Percentiles rank a stretch among this genome's conserved stretches.
Evolutionary conservation across 352 stramenopile species (phyloP).

Genomic region (Phytophthora rubi): DNA sequence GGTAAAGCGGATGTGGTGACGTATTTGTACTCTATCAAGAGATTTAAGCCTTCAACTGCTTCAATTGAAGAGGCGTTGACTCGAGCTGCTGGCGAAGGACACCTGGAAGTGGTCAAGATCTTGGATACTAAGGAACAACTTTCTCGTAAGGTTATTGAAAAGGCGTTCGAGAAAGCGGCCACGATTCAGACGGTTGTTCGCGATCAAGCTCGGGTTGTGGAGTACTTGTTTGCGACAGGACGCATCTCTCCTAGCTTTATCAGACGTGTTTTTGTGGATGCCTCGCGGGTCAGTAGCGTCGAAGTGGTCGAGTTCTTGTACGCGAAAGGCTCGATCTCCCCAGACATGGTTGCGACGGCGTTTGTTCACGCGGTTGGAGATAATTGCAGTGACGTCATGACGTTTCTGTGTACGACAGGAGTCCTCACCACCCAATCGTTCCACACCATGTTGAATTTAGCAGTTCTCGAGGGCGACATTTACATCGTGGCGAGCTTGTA

Average conservation of each 20-base stretch:
- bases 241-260: not conserved
- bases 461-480: not conserved
- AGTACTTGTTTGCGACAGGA: not conserved
- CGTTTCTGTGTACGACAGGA: slow-evolving; percentile 1
- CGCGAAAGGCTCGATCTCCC: not conserved
- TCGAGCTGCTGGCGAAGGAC: not conserved
- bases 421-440: not conserved
- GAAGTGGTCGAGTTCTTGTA: slow-evolving; percentile 5
- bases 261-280: not conserved
- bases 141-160: not conserved
- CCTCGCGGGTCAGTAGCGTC: not conserved
- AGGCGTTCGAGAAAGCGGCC: not conserved
- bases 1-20: not conserved
- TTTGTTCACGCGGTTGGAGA: not conserved
- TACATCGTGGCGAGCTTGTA: slow-evolving; percentile 1
- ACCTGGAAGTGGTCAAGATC: slow-evolving; percentile 2
- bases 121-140: not conserved
- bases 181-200: not conserved
- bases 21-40: not conserved
- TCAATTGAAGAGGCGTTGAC: not conserved
- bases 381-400: not conserved
- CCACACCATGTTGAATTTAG: not conserved
- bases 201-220: not conserved
- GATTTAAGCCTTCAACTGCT: not conserved
- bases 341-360: not conserved